Base-by-base conservation (phyloP, 208 protist species). In the Polymyxa betae region DNA sequence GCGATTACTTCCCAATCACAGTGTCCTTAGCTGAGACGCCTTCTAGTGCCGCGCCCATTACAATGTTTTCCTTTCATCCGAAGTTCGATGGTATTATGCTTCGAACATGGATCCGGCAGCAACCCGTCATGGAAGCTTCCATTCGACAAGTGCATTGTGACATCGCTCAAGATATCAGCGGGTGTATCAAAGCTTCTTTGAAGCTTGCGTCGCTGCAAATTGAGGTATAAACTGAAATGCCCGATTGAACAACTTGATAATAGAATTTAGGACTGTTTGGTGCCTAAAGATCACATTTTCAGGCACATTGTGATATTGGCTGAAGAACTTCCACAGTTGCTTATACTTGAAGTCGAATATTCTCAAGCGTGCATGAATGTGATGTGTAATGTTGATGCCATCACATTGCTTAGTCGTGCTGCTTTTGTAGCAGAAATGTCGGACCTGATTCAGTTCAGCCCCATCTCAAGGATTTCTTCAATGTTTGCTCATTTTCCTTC, bases 401-500 rank as follows among this genome's bases (percentile, higher is more conserved):
- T 60, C 24, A 5, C 12, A 5, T 60, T 5, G 12, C 12, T 60
- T 60, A 24, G 5, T 35, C 5, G 72, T 5, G 16, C 35, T 43
- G 72, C 72, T 40, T 43, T 82, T 5, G 35, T 82, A 20, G 40
- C n/a, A 5, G 72, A 82, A 40, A 45, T 82, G n/a, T 43, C 35
- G n/a, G 72, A 82, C n/a, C 16, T 82, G 72, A 82, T 43, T 43
- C 72, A 43, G n/a, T 82, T 82, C 72, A 82, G 72, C 72, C 35
- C 72, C 5, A 40, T 82, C 5, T 20, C 5, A 5, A 82, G 35
- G 72, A 12, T 82, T 82, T n/a, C 40, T 40, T 5, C 16, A 12
- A 35, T 82, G 72, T 35, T 82, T 82, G 35, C 72, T 24, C 12
- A 60, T 60, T 60, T 60, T n/a, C n/a, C n/a, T n/a, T n/a, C n/a